Base-by-base conservation (phyloP, 2,329 filamentous ascomycete genomes). In the Cytospora schulzeri region DNA sequence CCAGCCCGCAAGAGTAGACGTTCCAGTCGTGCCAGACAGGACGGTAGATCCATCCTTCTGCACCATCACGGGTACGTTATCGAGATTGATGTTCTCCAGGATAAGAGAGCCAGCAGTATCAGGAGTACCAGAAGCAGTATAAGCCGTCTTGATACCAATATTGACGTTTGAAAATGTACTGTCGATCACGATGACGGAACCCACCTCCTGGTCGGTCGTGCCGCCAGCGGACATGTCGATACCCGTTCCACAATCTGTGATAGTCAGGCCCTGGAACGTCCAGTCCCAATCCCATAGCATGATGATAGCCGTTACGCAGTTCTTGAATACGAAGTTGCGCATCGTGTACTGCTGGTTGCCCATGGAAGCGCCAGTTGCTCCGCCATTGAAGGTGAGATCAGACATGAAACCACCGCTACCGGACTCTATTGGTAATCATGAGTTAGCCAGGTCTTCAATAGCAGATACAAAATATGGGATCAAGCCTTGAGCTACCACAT, bases 271-370 rank as follows among this genome's bases (percentile, higher is more conserved):
- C 70, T 87, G 86, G 76, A 89, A 86, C 8, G 85, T 88, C 86
- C 88, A 92, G 31, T 85, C 85, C 89, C 89, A 92, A 75, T 90
- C 84, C 89, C 90, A 92, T 68, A 88, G 84, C 76, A 66, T 67
- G 41, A 66, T 65, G 11, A 67, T 67, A n/a, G 66, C 66, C 3
- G 51, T 64, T 53, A 9, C 55, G 75, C 86, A 87, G 72, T 82
- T 79, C 68, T 86, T 86, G 77, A 91, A 91, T 19, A 80, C 83
- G 58, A 91, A 69, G 73, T 90, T 89, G 52, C 86, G 81, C 67
- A 86, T 87, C 3, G 88, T 90, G 72, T 90, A 91, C 72, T 92
- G 89, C 63, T 91, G 80, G 73, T 90, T 89, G 22, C 85, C 84
- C 77, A 90, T 82, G 67, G 85, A 87, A 55, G 86, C 85, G 68